Evolutionary conservation across 106 monocot genomes (phyloP), one percentile per base, ranked within the genome.

Genomic region (Dendrobium officinale): DNA sequence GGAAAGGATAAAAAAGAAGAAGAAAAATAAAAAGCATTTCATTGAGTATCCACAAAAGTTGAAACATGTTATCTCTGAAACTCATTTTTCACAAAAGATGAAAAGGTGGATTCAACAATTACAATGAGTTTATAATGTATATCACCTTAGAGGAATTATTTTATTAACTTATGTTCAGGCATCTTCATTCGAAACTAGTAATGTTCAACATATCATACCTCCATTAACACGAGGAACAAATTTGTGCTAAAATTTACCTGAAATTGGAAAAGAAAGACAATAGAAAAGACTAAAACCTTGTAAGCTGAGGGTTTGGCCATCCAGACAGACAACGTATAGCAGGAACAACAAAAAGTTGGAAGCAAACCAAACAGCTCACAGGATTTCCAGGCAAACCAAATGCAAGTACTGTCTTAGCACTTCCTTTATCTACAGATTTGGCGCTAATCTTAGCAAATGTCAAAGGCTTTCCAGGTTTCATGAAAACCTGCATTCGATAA

Each of bases 341-440:
- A 77, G 99, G 95, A 11, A 93, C 83, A 56, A 83, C 91, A 87
- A 99, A 99, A 79, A 99, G 88, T 91, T 95, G 84, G 78, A 99
- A 99, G 89, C 99, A 90, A 85, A 99, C 93, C 75, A 93, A 83
- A 83, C 89, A 99, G 83, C 95, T 95, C 55, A 91, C 95, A 42
- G 99, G 99, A 88, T 99, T 99, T 86, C 99, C 95, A 85, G 99
- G 99, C 77, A 99, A 93, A 81, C 95, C 95, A 91, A 99, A 99
- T 45, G 88, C 93, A 80, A 99, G 89, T 43, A 93, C 44, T 56
- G 77, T 83, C 80, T 93, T 95, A 42, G 78, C 40, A 77, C 7
- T 40, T 79, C 84, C 76, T 45, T 17, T 33, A 42, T 87, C 77
- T 78, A 31, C 75, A 70, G 80, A 68, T 27, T 89, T 79, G 27